Percentiles rank a stretch among this genome's conserved stretches.
phyloP scores from a whole-genome alignment of 2,329 filamentous ascomycete genomes.

The Dactylellina haptotyla region DNA sequence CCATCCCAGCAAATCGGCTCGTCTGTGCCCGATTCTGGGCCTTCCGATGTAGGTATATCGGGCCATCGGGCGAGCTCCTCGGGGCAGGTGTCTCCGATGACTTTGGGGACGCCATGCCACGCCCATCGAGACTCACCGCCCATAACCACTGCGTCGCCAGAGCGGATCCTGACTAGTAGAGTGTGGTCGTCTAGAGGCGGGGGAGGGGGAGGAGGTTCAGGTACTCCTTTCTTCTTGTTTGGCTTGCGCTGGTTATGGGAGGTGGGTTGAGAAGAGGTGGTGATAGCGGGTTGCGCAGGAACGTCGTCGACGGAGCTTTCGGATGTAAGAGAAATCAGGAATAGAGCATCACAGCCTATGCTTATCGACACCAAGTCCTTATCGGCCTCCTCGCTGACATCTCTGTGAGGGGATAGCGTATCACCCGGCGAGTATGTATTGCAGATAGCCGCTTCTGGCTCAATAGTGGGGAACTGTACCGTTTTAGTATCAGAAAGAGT shows the following conservation, averaged over 20 bases:
- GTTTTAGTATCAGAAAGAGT: conserved; percentile 52
- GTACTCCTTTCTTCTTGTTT: conserved; percentile 57
- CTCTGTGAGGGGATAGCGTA: conserved; percentile 89
- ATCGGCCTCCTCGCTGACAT: conserved; percentile 86
- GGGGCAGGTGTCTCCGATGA: conserved; percentile 82
- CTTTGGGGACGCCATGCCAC: conserved; percentile 94
- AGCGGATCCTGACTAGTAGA: conserved; percentile 75
- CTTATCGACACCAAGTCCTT: conserved; percentile 84
- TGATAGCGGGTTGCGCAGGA: not conserved
- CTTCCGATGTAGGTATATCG: conserved; percentile 63
- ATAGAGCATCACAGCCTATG: conserved; percentile 88
- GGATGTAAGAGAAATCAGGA: conserved; percentile 75
- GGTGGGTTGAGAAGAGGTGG: not conserved
- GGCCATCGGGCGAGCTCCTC: conserved; percentile 76
- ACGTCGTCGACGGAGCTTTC: not conserved
- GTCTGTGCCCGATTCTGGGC: conserved; percentile 60
- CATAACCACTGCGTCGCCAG: conserved; percentile 93
- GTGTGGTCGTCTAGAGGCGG: conserved; percentile 60
- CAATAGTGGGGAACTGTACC: conserved; percentile 79
- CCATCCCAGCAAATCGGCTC: conserved; percentile 74
- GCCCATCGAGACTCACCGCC: conserved; percentile 81
- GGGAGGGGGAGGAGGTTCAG: conserved; percentile 22
- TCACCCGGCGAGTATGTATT: conserved; percentile 93
- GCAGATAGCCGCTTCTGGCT: conserved; percentile 87
- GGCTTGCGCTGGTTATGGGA: conserved; percentile 53